Evolutionary conservation across 2,329 filamentous ascomycete species (phyloP).

Genomic region (Zarea fungicola): DNA sequence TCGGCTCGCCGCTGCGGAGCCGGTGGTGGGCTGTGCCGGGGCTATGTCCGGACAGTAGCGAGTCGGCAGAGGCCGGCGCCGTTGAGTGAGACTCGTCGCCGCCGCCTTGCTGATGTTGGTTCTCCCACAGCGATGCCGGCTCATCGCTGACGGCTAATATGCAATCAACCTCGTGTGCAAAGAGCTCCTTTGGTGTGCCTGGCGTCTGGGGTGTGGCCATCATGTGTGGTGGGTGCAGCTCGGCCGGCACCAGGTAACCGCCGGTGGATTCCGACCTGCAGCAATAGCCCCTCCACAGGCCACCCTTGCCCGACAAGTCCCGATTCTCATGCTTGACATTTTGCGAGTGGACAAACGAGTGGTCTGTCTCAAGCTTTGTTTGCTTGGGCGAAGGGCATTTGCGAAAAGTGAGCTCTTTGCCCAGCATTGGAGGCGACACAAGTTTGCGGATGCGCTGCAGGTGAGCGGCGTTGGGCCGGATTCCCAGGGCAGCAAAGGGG

Average conservation of each 20-base stretch:
- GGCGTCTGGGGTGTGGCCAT: constrained; percentile 45
- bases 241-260: constrained; percentile 35
- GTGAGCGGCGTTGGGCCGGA: constrained; percentile 33
- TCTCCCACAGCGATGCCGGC: constrained; percentile 26
- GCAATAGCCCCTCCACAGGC: constrained; percentile 76
- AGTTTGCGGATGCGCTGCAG: constrained; percentile 45
- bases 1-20: constrained; percentile 29
- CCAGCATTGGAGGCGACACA: constrained; percentile 80
- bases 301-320: constrained; percentile 52
- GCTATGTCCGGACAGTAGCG: not conserved
- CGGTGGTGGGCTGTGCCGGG: constrained; percentile 21
- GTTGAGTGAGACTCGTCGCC: too few species aligned
- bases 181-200: constrained; percentile 37
- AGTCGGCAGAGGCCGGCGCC: constrained; percentile 16
- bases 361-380: constrained; percentile 77
- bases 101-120: too few species aligned
- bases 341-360: constrained; percentile 49
- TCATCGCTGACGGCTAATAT: constrained; percentile 35
- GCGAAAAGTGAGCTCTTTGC: constrained; percentile 73
- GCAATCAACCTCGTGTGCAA: constrained; percentile 35
- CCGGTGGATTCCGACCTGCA: constrained; percentile 35
- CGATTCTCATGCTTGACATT: constrained; percentile 45
- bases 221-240: constrained; percentile 42
- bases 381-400: constrained; percentile 77
- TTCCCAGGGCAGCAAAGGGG: constrained; percentile 38